These are phyloP conservation scores for Medicago truncatula DNA, from an alignment of 306 rosid genomes.

Conservation along the genomic window DNA sequence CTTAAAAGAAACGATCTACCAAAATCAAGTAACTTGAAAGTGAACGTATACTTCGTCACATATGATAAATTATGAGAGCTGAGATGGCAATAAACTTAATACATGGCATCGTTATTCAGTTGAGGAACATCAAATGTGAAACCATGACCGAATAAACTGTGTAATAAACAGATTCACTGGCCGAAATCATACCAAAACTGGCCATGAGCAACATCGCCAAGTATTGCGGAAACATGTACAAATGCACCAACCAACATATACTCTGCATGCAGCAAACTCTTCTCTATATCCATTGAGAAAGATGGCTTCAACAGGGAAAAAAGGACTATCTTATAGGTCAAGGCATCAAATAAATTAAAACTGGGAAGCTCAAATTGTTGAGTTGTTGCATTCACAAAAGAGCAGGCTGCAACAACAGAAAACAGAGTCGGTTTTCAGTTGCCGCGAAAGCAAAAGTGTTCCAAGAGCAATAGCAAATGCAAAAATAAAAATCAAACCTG, in stretches of 20 bases:
- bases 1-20: background rate
- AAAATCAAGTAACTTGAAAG: constrained; percentile 33
- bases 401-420: too few relatives aligned
- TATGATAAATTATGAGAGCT: constrained; percentile 8
- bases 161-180: constrained; percentile 40
- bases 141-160: constrained; percentile 44
- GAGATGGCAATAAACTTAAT: constrained; percentile 25
- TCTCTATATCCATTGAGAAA: constrained; percentile 16
- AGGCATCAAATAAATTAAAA: constrained; percentile 36
- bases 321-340: constrained; percentile 30
- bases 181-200: constrained; percentile 59
- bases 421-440: constrained; percentile 9
- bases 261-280: constrained; percentile 42
- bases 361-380: constrained; percentile 9
- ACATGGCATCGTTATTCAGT: constrained; percentile 28
- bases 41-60: constrained; percentile 21
- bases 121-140: constrained; percentile 40
- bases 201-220: constrained; percentile 51
- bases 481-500: constrained; percentile 41
- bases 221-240: constrained; percentile 39
- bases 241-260: constrained; percentile 46
- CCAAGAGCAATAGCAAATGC: background rate
- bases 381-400: constrained; percentile 10
- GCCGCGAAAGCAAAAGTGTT: background rate
- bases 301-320: constrained; percentile 37